phyloP scores from a whole-genome alignment of 441 rosid genomes.

The Erodium moschatum region DNA sequence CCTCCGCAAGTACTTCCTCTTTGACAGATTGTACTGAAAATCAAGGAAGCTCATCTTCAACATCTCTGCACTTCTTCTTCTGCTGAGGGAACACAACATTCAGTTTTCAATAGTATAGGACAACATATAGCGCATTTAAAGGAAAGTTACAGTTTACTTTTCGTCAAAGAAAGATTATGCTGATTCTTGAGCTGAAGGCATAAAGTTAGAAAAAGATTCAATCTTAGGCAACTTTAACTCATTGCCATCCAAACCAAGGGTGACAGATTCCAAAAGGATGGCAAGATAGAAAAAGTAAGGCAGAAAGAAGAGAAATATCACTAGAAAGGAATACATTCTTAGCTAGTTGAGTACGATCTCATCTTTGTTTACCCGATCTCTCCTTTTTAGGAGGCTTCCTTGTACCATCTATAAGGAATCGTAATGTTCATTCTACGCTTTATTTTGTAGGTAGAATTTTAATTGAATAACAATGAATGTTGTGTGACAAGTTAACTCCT shows the following conservation, averaged over 20 bases:
- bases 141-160: neutral
- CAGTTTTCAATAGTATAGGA: too few species aligned
- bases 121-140: neutral
- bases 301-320: too few species aligned
- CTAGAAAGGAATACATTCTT: neutral
- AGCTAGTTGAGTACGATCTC: neutral
- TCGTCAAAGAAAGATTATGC: neutral
- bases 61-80: slow-evolving; percentile 2
- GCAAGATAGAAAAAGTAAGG: neutral
- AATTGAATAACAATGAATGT: neutral
- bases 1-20: slow-evolving; percentile 23
- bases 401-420: neutral
- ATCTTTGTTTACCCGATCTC: neutral
- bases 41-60: slow-evolving; percentile 13
- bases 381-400: neutral
- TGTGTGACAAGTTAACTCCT: neutral
- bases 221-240: neutral
- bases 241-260: neutral
- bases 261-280: neutral
- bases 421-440: neutral
- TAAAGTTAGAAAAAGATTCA: neutral
- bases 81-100: too few species aligned
- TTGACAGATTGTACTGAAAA: slow-evolving; percentile 20
- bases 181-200: neutral
- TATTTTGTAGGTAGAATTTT: too few species aligned